Conservation (phyloP, 306 rosid genomes). For the Gillenia trifoliata region DNA sequence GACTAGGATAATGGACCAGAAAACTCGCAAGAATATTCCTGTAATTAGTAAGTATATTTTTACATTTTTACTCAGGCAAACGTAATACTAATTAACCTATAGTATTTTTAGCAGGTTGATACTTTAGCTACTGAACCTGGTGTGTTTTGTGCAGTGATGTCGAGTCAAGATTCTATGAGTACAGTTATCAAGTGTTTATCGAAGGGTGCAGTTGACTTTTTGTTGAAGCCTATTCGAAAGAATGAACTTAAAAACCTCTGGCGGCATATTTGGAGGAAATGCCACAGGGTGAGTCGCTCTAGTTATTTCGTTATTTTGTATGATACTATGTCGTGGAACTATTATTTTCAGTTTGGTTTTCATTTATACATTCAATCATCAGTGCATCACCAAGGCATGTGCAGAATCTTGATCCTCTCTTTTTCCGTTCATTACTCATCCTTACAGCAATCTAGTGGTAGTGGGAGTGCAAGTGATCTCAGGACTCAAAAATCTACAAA, state of each 20-base stretch:
- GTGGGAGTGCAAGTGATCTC: conserved; percentile 63
- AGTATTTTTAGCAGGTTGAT: background rate
- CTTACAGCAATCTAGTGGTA: conserved; percentile 49
- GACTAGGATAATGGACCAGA: conserved; percentile 50
- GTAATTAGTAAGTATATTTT: conserved; percentile 61
- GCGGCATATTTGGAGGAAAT: conserved; percentile 67
- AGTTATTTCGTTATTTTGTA: background rate
- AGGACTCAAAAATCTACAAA: conserved; percentile 33
- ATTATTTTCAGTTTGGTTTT: too few species aligned
- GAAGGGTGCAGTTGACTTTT: conserved; percentile 55
- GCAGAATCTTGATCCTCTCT: too few species aligned
- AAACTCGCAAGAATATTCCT: conserved; percentile 45
- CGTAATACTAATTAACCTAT: too few species aligned
- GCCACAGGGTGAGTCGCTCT: conserved; percentile 48
- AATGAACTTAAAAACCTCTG: conserved; percentile 65
- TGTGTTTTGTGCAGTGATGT: conserved; percentile 35
- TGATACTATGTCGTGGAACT: background rate
- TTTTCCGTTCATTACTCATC: background rate
- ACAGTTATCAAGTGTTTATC: conserved; percentile 55
- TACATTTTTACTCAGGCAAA: background rate
- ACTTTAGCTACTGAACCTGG: conserved; percentile 1
- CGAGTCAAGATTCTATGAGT: conserved; percentile 53
- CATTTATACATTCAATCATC: too few species aligned
- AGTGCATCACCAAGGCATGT: too few species aligned
- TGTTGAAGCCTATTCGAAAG: conserved; percentile 65